A percentile compares a stretch with the other conserved stretches of the same genome.
Conservation (phyloP, 140 eudicot genomes). For the Cichorium intybus region DNA sequence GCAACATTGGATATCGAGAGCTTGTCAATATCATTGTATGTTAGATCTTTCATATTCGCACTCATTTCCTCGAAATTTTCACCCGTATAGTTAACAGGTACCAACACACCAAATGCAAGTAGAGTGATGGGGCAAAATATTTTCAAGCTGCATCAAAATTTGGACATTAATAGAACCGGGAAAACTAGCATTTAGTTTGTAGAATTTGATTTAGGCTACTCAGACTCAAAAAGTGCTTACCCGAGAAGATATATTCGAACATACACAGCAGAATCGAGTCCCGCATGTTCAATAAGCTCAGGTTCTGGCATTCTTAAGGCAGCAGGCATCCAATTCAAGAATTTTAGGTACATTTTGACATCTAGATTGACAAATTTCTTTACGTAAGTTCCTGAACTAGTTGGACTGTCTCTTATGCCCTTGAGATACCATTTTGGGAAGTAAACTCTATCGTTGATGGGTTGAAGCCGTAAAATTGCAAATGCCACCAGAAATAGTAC, state of each 20-base stretch:
- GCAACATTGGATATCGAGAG: constrained; percentile 92
- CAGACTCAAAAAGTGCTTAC: constrained; percentile 40
- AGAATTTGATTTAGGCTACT: background rate
- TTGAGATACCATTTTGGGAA: constrained; percentile 96
- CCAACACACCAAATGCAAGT: constrained; percentile 80
- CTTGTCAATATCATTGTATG: constrained; percentile 82
- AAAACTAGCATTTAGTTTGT: background rate
- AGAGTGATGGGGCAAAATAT: constrained; percentile 83
- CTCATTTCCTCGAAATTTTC: constrained; percentile 41
- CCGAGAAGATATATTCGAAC: constrained; percentile 96
- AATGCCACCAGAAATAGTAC: constrained; percentile 80
- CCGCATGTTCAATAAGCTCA: constrained; percentile 92
- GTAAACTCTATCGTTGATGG: constrained; percentile 87
- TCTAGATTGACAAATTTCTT: constrained; percentile 79
- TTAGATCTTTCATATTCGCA: constrained; percentile 44
- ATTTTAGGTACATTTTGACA: constrained; percentile 64
- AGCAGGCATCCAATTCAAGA: constrained; percentile 96
- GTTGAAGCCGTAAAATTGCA: constrained; percentile 92
- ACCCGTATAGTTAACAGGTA: constrained; percentile 92
- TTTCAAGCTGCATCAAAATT: constrained; percentile 67
- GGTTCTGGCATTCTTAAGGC: constrained; percentile 97
- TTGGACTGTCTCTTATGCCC: constrained; percentile 85
- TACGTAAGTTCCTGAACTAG: constrained; percentile 53
- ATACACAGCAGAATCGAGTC: constrained; percentile 94
- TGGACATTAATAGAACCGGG: background rate